These are phyloP conservation scores for Chaetomium cochliodes DNA, from an alignment of 495 filamentous ascomycete genomes.

Conservation along the genomic window DNA sequence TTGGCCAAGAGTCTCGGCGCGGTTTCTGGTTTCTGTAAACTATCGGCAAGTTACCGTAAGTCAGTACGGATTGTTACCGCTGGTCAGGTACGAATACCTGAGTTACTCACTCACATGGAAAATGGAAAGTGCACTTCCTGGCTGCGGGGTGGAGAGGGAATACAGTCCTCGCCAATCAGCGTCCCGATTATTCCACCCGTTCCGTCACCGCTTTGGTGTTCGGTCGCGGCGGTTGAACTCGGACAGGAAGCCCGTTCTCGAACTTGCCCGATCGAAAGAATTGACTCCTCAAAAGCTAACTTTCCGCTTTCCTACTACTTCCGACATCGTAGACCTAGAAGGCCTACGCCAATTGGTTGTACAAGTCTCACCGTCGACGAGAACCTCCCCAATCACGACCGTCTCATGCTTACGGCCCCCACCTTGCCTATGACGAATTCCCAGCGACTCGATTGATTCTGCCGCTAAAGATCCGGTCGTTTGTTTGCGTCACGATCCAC, in stretches of 20 bases:
- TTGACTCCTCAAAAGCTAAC: background rate
- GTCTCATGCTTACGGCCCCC: background rate
- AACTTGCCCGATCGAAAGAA: background rate
- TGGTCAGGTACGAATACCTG: too few species aligned
- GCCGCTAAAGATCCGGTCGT: background rate
- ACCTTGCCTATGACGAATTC: conserved; percentile 9
- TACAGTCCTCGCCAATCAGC: background rate
- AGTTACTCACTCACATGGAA: too few species aligned
- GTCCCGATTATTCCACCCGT: background rate
- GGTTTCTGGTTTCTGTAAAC: too few species aligned
- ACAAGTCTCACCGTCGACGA: background rate
- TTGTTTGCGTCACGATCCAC: background rate
- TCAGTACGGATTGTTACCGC: too few species aligned
- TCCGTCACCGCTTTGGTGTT: conserved; percentile 3
- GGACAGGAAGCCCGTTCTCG: background rate
- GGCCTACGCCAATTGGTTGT: background rate
- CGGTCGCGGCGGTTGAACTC: background rate
- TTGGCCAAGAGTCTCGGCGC: too few species aligned
- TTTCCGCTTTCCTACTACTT: background rate
- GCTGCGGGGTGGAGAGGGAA: background rate
- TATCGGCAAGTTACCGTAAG: too few species aligned
- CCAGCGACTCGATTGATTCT: background rate
- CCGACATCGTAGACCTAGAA: background rate
- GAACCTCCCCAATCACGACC: background rate
- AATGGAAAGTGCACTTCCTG: too few species aligned